Evolutionary conservation across 148 eudicot genomes (phyloP), one percentile per base, ranked within the genome.

Genomic region (Talinum fruticosum): DNA sequence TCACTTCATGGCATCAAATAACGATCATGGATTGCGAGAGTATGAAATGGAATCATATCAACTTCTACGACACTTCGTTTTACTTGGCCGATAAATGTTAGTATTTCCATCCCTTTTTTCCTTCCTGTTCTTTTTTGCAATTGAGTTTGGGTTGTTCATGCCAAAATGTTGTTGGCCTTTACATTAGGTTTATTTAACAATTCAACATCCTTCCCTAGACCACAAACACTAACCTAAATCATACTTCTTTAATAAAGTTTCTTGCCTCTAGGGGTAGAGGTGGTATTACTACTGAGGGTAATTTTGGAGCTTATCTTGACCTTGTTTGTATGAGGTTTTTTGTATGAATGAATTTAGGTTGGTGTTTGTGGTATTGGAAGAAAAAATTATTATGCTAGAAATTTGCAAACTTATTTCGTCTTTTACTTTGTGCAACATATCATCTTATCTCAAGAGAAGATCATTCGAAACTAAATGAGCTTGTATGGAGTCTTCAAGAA

Each of bases 61-160:
- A 85, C 95, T 88, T 47, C 47, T 87, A 73, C 88, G 77, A 23
- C 90, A 94, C 74, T 92, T 89, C 74, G 78, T 66, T 94, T 87
- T 83, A 91, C 97, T 76, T 94, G 98, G 98, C 89, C 98, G n/a
- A 92, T 94, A 49, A 94, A 94, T 86, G 98, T 94, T 24, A 86
- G 98, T 87, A 35, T 79, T 41, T 24, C 71, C 61, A 19, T 65
- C 53, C 29, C 10, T 54, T 8, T n/a, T 14, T 26, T n/a, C n/a
- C n/a, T n/a, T n/a, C n/a, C n/a, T n/a, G n/a, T n/a, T n/a, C n/a
- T n/a, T n/a, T n/a, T 19, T 10, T 32, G 7, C 64, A 5, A 0
- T 59, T n/a, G 12, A 23, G 13, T 3, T 1, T n/a, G n/a, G 64
- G 7, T 23, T n/a, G 26, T 6, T 66, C 23, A 13, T 66, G 36